Evolutionary conservation across 176 grass and related monocot species (phyloP).

Genomic region (Eragrostis nindensis): DNA sequence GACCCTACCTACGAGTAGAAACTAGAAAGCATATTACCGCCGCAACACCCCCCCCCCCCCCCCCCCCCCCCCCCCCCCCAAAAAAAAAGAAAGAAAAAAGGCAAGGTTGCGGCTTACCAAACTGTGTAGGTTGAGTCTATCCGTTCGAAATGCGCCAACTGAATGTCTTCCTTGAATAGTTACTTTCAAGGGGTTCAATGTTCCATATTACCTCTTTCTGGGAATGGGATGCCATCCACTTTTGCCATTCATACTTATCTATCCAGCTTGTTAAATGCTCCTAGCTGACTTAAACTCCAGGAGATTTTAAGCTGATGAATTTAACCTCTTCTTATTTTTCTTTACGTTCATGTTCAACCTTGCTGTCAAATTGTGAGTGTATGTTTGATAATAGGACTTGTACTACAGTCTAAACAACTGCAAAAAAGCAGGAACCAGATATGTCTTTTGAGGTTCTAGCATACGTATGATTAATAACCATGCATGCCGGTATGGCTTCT

Average conservation of each 20-base stretch:
- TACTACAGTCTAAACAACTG: slow-evolving; percentile 18
- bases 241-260: slow-evolving; percentile 12
- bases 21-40: background rate
- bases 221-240: background rate
- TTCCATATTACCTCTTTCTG: background rate
- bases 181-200: background rate
- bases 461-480: background rate
- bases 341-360: slow-evolving; percentile 10
- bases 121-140: slow-evolving; percentile 1
- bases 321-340: background rate
- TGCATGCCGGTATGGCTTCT: background rate
- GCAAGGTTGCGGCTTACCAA: background rate
- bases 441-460: slow-evolving; percentile 17
- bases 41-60: no score
- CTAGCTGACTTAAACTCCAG: background rate
- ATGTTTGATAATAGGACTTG: background rate
- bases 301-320: background rate
- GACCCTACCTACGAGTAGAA: background rate
- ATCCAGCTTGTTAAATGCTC: background rate
- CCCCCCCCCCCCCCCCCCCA: no score
- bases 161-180: background rate
- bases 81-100: no score
- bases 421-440: background rate
- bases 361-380: slow-evolving; percentile 10
- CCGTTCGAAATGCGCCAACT: background rate